Base-by-base conservation (phyloP, 2,329 filamentous ascomycete genomes). In the Curvularia sp. region DNA sequence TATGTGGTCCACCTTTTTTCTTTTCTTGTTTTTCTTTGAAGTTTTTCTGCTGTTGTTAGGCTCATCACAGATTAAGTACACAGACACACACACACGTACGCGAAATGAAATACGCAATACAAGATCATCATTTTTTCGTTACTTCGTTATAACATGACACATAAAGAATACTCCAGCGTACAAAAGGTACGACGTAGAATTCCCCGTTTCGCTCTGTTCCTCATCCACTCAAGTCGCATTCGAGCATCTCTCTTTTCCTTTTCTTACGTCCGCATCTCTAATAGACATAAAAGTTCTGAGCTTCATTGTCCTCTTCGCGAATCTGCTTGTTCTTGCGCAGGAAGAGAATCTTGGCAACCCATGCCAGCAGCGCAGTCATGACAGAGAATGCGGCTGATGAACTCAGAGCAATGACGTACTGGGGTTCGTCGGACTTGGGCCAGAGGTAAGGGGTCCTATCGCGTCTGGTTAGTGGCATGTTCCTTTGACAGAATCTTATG, bases 401-500 rank as follows among this genome's bases (percentile, higher is more conserved):
- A 7, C 67, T 68, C 9, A 76, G 60, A 2, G 72, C 72, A 42
- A 75, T 73, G 10, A 69, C 51, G 49, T 76, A 76, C 34, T 63
- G 66, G 6, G 73, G 72, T 2, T 23, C 68, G 34, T 76, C 72
- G 3, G 61, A 66, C 56, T 72, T 71, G 55, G 69, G 70, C 73
- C 73, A 76, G 12, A 76, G 63, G 51, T 75, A 76, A 1, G 73
- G 71, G 15, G 72, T 74, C 71, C 67, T 69, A n/a, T 19, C 19
- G 19, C n/a, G 23, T 23, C 13, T 19, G 43, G 36, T 64, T 58
- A 64, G 57, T 50, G 15, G 6, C 19, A 18, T 43, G 21, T 2
- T 15, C 19, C 9, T 2, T 7, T 3, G 9, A 9, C n/a, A n/a
- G n/a, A n/a, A n/a, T n/a, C n/a, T n/a, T n/a, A n/a, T n/a, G n/a